A percentile compares a stretch with the other conserved stretches of the same genome.
phyloP scores from a whole-genome alignment of 306 rosid genomes.

The Vigna radiata region DNA sequence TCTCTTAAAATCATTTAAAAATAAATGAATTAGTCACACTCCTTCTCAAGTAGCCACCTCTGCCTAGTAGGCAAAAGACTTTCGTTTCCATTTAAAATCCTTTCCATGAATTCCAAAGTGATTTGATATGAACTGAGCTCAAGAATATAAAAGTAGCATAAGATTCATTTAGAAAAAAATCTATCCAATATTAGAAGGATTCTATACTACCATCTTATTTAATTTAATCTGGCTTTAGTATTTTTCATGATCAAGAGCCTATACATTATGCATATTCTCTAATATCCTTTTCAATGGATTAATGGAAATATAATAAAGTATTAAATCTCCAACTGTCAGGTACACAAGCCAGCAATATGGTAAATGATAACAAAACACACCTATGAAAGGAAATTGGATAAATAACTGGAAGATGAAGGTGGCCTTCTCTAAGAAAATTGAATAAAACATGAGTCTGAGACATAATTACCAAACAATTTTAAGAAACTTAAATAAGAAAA shows the following conservation, averaged over 20 bases:
- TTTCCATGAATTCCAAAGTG: conserved; percentile 3
- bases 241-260: background rate
- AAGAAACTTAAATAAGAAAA: background rate
- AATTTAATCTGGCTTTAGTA: conserved; percentile 1
- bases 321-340: conserved; percentile 25
- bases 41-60: conserved; percentile 9
- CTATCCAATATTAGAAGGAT: background rate
- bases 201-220: background rate
- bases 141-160: conserved; percentile 3
- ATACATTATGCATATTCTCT: conserved; percentile 16
- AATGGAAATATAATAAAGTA: background rate
- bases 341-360: conserved; percentile 5
- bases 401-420: background rate
- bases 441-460: background rate
- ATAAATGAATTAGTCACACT: background rate
- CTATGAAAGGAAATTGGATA: conserved; percentile 16
- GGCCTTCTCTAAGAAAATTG: background rate
- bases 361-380: background rate
- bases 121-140: conserved; percentile 7
- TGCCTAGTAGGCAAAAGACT: background rate
- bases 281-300: conserved; percentile 4
- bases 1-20: background rate
- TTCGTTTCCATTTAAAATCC: background rate
- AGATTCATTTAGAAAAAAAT: conserved; percentile 8
- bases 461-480: background rate